Conservation (phyloP, 2,329 filamentous ascomycete species). For the Xylaria sp. region DNA sequence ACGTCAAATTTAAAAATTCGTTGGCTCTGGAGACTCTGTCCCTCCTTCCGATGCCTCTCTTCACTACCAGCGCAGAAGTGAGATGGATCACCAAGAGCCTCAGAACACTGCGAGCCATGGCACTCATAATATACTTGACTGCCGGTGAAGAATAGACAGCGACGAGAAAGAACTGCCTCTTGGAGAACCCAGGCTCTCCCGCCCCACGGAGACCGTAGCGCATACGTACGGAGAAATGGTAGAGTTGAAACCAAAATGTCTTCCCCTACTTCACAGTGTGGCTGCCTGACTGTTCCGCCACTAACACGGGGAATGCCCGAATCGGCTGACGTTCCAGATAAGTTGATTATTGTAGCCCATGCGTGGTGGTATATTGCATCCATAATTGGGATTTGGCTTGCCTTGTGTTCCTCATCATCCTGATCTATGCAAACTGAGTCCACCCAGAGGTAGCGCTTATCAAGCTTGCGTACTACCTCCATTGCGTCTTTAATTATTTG, state of each 20-base stretch:
- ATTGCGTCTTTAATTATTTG: no score
- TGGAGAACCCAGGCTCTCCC: neutral
- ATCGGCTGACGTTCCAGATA: neutral
- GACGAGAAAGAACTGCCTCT: neutral
- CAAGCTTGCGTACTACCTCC: no score
- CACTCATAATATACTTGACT: constrained; percentile 2
- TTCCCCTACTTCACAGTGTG: neutral
- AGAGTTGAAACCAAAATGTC: no score
- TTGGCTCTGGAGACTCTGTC: no score
- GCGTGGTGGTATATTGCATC: neutral
- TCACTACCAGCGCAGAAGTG: no score
- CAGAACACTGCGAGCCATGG: no score
- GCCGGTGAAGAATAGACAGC: neutral
- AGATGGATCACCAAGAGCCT: no score
- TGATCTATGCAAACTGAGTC: constrained; percentile 1
- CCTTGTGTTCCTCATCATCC: neutral
- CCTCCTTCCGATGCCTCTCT: no score
- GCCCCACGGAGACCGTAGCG: neutral
- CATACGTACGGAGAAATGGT: neutral
- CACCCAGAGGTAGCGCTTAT: constrained; percentile 1
- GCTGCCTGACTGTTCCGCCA: neutral
- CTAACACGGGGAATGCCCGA: neutral
- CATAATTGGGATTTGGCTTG: neutral
- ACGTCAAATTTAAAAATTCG: no score
- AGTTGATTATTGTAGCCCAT: neutral